Evolutionary conservation across 306 rosid genomes (phyloP).

Genomic region (Lathyrus aphaca): DNA sequence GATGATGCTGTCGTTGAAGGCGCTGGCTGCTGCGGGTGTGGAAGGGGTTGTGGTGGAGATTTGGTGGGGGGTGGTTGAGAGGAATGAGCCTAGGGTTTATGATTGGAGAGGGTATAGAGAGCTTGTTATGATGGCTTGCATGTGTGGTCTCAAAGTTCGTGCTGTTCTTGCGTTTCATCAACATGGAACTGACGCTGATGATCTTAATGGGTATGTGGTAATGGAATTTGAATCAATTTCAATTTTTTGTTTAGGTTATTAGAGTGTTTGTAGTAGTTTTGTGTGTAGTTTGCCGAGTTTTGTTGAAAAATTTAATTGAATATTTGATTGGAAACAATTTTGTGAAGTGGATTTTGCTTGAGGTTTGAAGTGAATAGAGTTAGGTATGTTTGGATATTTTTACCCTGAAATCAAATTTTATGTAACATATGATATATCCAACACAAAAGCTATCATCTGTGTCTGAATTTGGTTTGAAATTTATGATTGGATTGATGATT

Average conservation of each 20-base stretch:
- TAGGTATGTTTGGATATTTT: neutral
- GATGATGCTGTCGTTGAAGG: conserved; percentile 56
- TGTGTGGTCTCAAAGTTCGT: conserved; percentile 74
- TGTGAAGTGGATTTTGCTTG: neutral
- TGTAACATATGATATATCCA: neutral
- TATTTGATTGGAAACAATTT: neutral
- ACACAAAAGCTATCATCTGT: neutral
- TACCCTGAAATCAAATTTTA: neutral
- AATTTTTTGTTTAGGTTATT: neutral
- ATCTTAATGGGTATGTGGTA: conserved; percentile 59
- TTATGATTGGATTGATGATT: neutral
- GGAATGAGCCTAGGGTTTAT: conserved; percentile 65
- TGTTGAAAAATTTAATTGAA: neutral
- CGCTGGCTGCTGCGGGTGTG: conserved; percentile 71
- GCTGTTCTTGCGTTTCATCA: conserved; percentile 80
- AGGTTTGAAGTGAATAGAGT: neutral
- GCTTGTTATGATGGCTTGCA: conserved; percentile 60
- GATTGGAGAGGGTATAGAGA: conserved; percentile 78
- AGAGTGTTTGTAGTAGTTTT: neutral
- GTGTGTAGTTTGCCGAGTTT: neutral
- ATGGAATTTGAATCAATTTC: conserved; percentile 18
- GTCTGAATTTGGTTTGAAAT: neutral
- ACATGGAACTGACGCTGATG: conserved; percentile 56
- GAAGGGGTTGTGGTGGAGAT: conserved; percentile 90
- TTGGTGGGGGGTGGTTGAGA: conserved; percentile 96